Evolutionary conservation across 768 basidiomycete species (phyloP).

Genomic region (Rhizopogon vesiculosus): DNA sequence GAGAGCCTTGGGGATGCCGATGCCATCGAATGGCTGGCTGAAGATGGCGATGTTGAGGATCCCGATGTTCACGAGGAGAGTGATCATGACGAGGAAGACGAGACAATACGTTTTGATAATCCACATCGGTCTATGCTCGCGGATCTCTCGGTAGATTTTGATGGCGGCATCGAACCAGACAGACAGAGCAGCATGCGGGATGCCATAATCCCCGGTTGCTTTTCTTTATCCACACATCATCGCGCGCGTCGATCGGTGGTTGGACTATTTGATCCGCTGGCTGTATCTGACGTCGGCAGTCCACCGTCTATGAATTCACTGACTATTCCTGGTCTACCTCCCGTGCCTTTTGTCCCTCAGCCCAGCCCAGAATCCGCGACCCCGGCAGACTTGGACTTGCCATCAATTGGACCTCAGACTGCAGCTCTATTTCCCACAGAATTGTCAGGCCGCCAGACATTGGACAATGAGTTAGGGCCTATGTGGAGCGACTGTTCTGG

Average conservation of each 20-base stretch:
- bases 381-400: conserved; percentile 10
- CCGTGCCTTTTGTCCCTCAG: conserved; percentile 29
- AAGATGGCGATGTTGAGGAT: conserved; percentile 38
- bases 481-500: conserved; percentile 34
- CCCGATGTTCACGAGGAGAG: conserved; percentile 13
- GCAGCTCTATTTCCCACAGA: conserved; percentile 7
- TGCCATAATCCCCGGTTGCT: conserved; percentile 8
- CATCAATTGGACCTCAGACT: conserved; percentile 12
- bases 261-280: conserved; percentile 49
- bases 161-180: conserved; percentile 12
- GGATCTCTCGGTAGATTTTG: conserved; percentile 18
- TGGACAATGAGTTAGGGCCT: conserved; percentile 57
- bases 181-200: conserved; percentile 23
- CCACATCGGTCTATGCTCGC: conserved; percentile 20
- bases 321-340: conserved; percentile 30
- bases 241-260: conserved; percentile 51
- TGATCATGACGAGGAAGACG: conserved; percentile 25
- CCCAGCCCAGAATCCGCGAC: conserved; percentile 20
- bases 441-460: conserved; percentile 26
- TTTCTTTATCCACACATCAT: conserved; percentile 17
- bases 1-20: conserved; percentile 59
- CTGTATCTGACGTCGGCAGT: conserved; percentile 10
- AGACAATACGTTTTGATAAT: conserved; percentile 27
- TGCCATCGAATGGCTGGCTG: conserved; percentile 33
- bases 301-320: conserved; percentile 20